Base-by-base conservation (phyloP, 345 rosid species). In the Aquilaria yunnanensis region DNA sequence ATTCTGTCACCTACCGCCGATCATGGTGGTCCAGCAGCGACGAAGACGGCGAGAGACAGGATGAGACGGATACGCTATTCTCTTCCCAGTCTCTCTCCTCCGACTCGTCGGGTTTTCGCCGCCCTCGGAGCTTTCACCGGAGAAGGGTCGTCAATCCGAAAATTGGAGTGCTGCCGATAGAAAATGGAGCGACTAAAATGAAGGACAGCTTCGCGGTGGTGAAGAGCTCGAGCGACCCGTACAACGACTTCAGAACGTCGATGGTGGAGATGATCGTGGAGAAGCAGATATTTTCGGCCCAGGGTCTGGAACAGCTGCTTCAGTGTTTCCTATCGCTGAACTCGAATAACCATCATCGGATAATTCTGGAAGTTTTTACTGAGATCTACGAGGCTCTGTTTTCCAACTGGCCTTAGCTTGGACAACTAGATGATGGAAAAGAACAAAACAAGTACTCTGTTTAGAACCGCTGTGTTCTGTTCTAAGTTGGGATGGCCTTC, bases 191-290 rank as follows among this genome's bases (percentile, higher is more conserved):
- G 14, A 72, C 77, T 56, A 76, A 80, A 62, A 85, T 87, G 47
- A 78, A 79, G 51, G 96, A 77, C 49, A 89, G 96, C 78, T 82
- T 84, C 32, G 98, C 96, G 1, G 90, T 92, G 61, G 97, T 85
- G 79, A 89, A 86, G 85, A 78, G 81, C 57, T 89, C 96, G 0
- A 70, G 80, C 8, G 86, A 85, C 54, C 96, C 96, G 2, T 79
- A 76, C 56, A 82, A 77, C 13, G 96, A 89, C 69, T 89, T 89
- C 54, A 78, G 83, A 73, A 76, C 69, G 54, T 89, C 95, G 14
- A 87, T 84, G 96, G 81, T 83, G 75, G 94, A 89, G 83, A 89
- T 89, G 96, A 89, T 89, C 7, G 59, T 85, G 51, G 96, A 85
- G 79, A 87, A 77, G 69, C 83, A 85, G 73, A 77, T 90, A 65